Evolutionary conservation across 164 flowering plant species (phyloP).

Genomic region (Stephania japonica): DNA sequence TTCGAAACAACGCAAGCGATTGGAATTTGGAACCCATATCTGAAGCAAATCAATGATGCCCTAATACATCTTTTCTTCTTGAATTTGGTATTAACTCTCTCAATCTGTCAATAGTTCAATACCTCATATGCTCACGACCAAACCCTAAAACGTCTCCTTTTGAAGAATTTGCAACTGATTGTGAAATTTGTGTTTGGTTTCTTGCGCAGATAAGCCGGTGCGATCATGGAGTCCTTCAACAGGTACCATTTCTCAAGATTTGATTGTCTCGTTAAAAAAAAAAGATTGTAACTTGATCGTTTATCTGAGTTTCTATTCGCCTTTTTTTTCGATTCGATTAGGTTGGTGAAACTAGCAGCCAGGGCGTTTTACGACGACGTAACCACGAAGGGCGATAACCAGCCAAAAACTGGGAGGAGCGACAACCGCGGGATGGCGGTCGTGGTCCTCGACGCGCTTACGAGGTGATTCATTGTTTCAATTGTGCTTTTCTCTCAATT

Average conservation of each 20-base stretch:
- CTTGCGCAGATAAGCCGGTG: background rate
- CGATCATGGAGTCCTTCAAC: conserved; percentile 21
- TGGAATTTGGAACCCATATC: no score
- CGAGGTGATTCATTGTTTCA: conserved; percentile 38
- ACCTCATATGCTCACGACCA: no score
- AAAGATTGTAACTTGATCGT: background rate
- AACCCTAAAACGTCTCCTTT: background rate
- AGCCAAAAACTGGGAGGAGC: conserved; percentile 69
- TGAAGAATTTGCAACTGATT: background rate
- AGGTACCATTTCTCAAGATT: no score
- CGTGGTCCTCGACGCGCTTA: conserved; percentile 88
- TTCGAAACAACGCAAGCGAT: no score
- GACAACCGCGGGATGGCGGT: conserved; percentile 95
- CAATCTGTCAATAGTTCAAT: no score
- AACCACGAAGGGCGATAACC: conserved; percentile 50
- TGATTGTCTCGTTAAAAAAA: background rate
- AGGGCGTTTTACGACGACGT: conserved; percentile 60
- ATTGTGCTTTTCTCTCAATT: background rate
- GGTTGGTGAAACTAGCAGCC: conserved; percentile 52
- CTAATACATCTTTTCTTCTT: no score
- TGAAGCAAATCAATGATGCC: no score
- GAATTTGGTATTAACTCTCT: no score
- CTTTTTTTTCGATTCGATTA: conserved; percentile 7
- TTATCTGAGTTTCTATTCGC: background rate
- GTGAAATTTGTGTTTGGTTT: background rate